Conservation (phyloP, 2,329 filamentous ascomycete genomes). For the Arthrobotrys conoides region DNA sequence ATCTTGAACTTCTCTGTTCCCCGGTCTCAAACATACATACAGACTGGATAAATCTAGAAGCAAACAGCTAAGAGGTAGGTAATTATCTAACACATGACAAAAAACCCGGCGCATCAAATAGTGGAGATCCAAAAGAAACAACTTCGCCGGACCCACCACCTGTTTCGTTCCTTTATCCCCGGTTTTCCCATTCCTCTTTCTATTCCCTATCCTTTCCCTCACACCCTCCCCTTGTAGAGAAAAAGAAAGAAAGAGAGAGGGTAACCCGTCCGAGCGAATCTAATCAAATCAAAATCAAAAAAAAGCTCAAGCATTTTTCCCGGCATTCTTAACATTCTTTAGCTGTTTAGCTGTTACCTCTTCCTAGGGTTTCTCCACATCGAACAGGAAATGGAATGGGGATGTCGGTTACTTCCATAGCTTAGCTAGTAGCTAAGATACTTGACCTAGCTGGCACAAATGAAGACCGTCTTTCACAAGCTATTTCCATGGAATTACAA, state of each 20-base stretch:
- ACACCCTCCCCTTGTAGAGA: neutral
- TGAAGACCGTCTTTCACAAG: neutral
- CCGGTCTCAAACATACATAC: neutral
- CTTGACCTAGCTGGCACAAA: no score
- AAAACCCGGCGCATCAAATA: neutral
- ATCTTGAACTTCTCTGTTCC: neutral
- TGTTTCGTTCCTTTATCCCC: slow-evolving; percentile 15
- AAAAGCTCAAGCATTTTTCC: neutral
- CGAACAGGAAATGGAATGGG: slow-evolving; percentile 17
- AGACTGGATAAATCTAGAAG: neutral
- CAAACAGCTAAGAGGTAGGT: neutral
- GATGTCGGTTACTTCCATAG: neutral
- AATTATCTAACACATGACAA: neutral
- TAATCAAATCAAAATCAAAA: neutral
- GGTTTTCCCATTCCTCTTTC: slow-evolving; percentile 1
- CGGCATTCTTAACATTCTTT: neutral
- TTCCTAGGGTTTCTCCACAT: slow-evolving; percentile 18
- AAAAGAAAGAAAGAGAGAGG: no score
- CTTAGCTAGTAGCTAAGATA: neutral
- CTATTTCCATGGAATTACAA: neutral
- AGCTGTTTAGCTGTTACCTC: neutral
- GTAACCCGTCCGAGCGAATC: slow-evolving; percentile 20
- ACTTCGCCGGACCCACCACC: slow-evolving; percentile 1
- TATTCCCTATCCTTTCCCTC: neutral
- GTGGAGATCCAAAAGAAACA: neutral